These are phyloP conservation scores for Solanum arcanum DNA, from an alignment of 257 asterid genomes.

Conservation along the genomic window DNA sequence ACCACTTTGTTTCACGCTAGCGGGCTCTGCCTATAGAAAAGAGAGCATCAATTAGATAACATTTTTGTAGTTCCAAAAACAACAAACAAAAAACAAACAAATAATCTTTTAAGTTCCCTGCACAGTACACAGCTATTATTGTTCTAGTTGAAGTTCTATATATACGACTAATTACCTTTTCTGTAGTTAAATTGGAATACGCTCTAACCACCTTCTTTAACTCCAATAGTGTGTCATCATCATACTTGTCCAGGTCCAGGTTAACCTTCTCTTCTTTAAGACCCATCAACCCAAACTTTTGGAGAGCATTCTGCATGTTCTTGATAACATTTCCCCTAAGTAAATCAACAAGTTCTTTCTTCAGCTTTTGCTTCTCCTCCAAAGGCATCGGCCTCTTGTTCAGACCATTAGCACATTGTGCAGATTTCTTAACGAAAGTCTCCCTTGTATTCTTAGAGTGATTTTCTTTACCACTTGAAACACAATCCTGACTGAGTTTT, in stretches of 20 bases:
- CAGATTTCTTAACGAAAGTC: slow-evolving; percentile 4
- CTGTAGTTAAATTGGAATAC: slow-evolving; percentile 10
- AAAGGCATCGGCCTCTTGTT: slow-evolving; percentile 14
- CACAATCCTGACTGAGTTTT: slow-evolving; percentile 3
- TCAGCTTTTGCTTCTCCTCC: slow-evolving; percentile 32
- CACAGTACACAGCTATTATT: background rate
- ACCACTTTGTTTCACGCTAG: slow-evolving; percentile 9
- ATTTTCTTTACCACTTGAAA: slow-evolving; percentile 3
- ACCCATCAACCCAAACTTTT: slow-evolving; percentile 9
- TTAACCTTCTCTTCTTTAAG: slow-evolving; percentile 3
- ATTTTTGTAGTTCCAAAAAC: background rate
- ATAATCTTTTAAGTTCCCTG: background rate
- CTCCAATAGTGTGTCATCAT: slow-evolving; percentile 34
- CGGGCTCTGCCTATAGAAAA: slow-evolving; percentile 32
- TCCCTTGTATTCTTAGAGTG: slow-evolving; percentile 8
- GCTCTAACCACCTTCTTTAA: slow-evolving; percentile 26
- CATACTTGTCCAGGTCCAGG: slow-evolving; percentile 14
- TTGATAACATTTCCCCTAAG: slow-evolving; percentile 21
- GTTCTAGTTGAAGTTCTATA: background rate
- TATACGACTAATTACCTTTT: slow-evolving; percentile 12
- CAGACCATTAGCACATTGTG: slow-evolving; percentile 3
- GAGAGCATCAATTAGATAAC: background rate
- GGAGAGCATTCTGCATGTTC: slow-evolving; percentile 16
- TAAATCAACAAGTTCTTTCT: slow-evolving; percentile 22
- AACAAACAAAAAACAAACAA: background rate